phyloP scores from a whole-genome alignment of 176 grass and related monocot species.

The Guadua angustifolia region DNA sequence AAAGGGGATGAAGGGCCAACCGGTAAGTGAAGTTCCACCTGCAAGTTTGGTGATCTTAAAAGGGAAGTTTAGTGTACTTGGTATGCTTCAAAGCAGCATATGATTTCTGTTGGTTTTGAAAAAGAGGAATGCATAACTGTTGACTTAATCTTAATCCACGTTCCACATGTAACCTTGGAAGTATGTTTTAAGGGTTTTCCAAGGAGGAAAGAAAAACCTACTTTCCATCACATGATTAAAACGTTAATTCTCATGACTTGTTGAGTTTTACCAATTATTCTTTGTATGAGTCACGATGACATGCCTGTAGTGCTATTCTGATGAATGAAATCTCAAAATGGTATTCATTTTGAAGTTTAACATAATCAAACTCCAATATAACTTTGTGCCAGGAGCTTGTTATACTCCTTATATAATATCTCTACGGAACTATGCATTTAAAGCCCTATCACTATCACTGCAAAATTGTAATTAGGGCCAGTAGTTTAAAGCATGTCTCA shows the following conservation, averaged over 20 bases:
- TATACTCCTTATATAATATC: neutral
- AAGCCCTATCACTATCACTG: neutral
- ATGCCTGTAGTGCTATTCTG: neutral
- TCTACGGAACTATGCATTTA: neutral
- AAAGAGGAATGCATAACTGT: neutral
- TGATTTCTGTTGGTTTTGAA: conserved; percentile 4
- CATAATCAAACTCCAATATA: conserved; percentile 3
- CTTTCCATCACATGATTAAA: conserved; percentile 15
- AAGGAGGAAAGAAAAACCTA: neutral
- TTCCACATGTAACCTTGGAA: conserved; percentile 3
- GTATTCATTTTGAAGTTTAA: conserved; percentile 17
- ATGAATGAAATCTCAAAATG: conserved; percentile 18
- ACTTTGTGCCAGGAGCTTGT: conserved; percentile 2
- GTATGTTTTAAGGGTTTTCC: neutral
- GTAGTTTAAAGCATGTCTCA: neutral
- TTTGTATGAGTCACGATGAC: neutral
- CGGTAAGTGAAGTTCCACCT: conserved; percentile 52
- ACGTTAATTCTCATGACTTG: neutral
- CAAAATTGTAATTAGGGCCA: conserved; percentile 6
- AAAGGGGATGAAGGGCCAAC: conserved; percentile 72
- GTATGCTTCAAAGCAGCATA: conserved; percentile 24
- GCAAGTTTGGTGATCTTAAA: conserved; percentile 17
- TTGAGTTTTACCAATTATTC: neutral
- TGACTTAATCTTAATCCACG: neutral
- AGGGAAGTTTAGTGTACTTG: neutral